Evolutionary conservation across 148 eudicot genomes (phyloP), one percentile per base, ranked within the genome.

Genomic region (Fagopyrum tataricum): DNA sequence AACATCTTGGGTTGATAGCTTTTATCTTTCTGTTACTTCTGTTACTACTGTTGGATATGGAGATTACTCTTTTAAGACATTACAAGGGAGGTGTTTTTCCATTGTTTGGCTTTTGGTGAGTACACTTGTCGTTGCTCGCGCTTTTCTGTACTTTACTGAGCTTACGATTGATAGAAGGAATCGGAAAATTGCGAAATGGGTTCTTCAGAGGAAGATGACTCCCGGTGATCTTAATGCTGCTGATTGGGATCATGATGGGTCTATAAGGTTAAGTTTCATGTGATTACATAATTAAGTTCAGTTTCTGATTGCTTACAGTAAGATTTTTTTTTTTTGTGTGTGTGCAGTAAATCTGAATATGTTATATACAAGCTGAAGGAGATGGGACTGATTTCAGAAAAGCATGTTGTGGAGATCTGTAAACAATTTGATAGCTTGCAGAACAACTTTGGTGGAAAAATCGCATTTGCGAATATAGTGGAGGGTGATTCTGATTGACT

Each of bases 1-100:
- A 13, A 24, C 69, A 73, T 75, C 62, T 26, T 88, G 92, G 92
- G 87, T 88, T 0, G 87, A 88, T 59, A 84, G 88, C 64, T 80
- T 88, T 48, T 90, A 90, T 56, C 72, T 87, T 24, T 87, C 91
- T 0, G 95, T 90, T 13, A 87, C 91, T 4, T 90, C 95, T 1
- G 95, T 90, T 20, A 90, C 95, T 0, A 90, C 91, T 0, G 91
- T 89, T 0, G 94, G 91, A 15, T 89, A 87, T 26, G 95, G 95
- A 48, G 95, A 90, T 62, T 75, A 84, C 52, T 80, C 86, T 13
- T 90, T 90, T 48, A 74, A 58, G 61, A 87, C 91, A 26, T 37
- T 72, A 12, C 39, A 15, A 15, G 94, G 91, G 39, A 81, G 95
- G 77, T 81, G 83, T 52, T 90, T 87, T 44, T 91, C 95, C 1